These are phyloP conservation scores for Agrostemma githago DNA, from an alignment of 148 eudicot genomes.

Conservation along the genomic window DNA sequence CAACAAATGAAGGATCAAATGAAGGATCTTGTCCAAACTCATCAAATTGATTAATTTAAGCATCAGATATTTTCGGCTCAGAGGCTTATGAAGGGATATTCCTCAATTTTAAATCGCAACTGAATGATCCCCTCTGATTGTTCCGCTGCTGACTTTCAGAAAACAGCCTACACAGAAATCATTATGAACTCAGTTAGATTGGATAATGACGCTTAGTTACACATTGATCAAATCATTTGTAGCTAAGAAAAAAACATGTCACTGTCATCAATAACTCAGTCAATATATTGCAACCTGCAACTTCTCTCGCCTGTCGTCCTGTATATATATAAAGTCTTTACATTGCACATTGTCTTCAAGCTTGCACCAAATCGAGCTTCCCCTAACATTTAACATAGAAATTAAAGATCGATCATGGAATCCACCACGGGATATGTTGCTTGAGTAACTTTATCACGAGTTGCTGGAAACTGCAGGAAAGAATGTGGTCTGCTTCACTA, in stretches of 20 bases:
- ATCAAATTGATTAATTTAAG: too few species aligned
- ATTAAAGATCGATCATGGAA: neutral
- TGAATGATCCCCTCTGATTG: neutral
- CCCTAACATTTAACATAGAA: neutral
- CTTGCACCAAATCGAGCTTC: neutral
- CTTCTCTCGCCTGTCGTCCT: neutral
- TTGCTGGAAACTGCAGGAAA: too few species aligned
- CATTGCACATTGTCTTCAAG: too few species aligned
- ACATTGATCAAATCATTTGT: constrained; percentile 2
- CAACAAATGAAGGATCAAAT: too few species aligned
- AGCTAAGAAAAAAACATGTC: neutral
- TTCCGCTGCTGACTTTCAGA: too few species aligned
- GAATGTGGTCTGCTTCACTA: too few species aligned
- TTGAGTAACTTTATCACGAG: too few species aligned
- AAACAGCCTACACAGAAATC: neutral
- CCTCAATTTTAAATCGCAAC: too few species aligned
- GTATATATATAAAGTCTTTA: neutral
- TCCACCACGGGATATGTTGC: neutral
- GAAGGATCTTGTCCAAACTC: too few species aligned
- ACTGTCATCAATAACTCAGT: neutral
- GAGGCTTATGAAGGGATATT: too few species aligned
- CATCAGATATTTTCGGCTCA: too few species aligned
- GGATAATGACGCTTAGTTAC: neutral
- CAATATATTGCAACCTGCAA: neutral
- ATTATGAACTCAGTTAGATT: neutral